These are phyloP conservation scores for Malassezia sympodialis DNA, from an alignment of 1,284 basidiomycete species.

Conservation along the genomic window DNA sequence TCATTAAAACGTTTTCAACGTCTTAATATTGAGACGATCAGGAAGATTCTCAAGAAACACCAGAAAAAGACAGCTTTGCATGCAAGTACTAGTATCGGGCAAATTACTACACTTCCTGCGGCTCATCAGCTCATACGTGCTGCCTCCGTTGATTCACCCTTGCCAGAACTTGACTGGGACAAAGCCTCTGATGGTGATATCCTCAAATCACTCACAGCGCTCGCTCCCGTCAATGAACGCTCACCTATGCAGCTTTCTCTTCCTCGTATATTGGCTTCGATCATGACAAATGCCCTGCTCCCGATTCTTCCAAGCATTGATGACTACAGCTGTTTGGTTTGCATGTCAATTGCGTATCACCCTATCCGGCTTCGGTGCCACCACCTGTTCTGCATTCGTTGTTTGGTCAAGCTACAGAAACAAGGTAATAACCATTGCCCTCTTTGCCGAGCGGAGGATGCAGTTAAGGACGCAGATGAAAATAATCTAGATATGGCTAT, in stretches of 20 bases:
- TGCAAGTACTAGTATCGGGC: not conserved
- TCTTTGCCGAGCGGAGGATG: conserved; percentile 55
- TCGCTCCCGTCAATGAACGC: not conserved
- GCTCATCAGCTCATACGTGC: conserved; percentile 5
- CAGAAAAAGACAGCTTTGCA: conserved; percentile 63
- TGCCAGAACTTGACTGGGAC: conserved; percentile 7
- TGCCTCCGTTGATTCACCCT: conserved; percentile 3
- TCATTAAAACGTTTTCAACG: conserved; percentile 71
- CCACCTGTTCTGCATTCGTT: conserved; percentile 82
- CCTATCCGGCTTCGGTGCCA: conserved; percentile 67
- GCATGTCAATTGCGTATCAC: conserved; percentile 49
- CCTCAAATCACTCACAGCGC: conserved; percentile 1
- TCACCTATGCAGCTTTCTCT: conserved; percentile 49
- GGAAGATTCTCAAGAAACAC: conserved; percentile 74
- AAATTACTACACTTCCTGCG: not conserved
- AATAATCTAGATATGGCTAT: conserved; percentile 65
- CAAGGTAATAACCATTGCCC: conserved; percentile 70
- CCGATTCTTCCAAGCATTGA: conserved; percentile 75
- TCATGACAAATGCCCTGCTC: conserved; percentile 70
- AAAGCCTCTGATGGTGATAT: conserved; percentile 2
- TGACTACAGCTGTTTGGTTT: conserved; percentile 54
- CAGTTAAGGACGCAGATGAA: conserved; percentile 36
- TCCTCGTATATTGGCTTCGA: conserved; percentile 70
- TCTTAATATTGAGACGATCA: conserved; percentile 70
- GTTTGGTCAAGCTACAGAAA: conserved; percentile 88